A percentile compares a stretch with the other conserved stretches of the same genome.
Evolutionary conservation across 2,329 filamentous ascomycete genomes (phyloP).

Genomic region (Ophiocordyceps camponoti-rufipedis): DNA sequence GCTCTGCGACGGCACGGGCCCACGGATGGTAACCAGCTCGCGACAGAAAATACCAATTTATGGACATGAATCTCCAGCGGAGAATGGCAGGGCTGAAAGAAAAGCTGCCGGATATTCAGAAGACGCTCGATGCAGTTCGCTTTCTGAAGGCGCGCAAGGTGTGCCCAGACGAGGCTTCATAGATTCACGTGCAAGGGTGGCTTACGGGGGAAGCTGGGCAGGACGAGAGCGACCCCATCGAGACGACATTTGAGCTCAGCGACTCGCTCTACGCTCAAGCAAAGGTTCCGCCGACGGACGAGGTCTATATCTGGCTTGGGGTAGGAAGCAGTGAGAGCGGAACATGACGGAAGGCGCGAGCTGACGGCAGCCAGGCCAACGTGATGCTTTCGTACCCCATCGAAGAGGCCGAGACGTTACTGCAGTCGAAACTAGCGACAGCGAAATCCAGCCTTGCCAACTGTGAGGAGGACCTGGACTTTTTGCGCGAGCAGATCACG

Average conservation of each 20-base stretch:
- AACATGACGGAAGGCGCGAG: background rate
- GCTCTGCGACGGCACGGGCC: background rate
- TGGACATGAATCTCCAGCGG: slow-evolving; percentile 86
- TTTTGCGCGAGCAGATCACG: slow-evolving; percentile 89
- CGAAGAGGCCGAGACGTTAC: slow-evolving; percentile 63
- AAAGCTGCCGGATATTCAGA: slow-evolving; percentile 94
- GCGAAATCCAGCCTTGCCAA: slow-evolving; percentile 69
- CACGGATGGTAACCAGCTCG: slow-evolving; percentile 1
- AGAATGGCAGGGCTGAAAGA: slow-evolving; percentile 68
- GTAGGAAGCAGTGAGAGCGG: slow-evolving; percentile 23
- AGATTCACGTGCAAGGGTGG: background rate
- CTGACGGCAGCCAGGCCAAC: slow-evolving; percentile 46
- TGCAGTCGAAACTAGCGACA: slow-evolving; percentile 58
- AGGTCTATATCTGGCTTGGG: slow-evolving; percentile 96
- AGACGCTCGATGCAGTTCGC: slow-evolving; percentile 79
- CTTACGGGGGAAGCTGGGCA: slow-evolving; percentile 6
- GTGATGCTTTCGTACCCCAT: slow-evolving; percentile 95
- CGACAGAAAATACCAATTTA: slow-evolving; percentile 92
- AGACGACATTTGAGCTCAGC: slow-evolving; percentile 91
- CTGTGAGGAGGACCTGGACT: slow-evolving; percentile 92
- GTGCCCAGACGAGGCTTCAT: slow-evolving; percentile 2
- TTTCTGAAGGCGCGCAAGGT: slow-evolving; percentile 69
- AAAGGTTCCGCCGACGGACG: slow-evolving; percentile 60
- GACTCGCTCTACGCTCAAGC: slow-evolving; percentile 90
- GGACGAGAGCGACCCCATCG: slow-evolving; percentile 49